Conservation (phyloP, 129 eudicot species). For the Helianthus annuus region HanXRQr2.0-SUNRISE NC_035446.2:93945699-93946198, state of each 20-base stretch:
- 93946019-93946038: neutral
- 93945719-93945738: neutral
- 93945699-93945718: neutral
- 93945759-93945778: conserved; percentile 14
- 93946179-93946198: neutral
- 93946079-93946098: neutral
- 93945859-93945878: too few species aligned
- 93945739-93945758: neutral
- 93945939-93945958: neutral
- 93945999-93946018: neutral
- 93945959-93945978: neutral
- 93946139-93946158: neutral
- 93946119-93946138: neutral
- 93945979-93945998: neutral
- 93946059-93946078: neutral
- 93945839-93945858: neutral
- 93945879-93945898: too few species aligned
- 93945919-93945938: too few species aligned
- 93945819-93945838: neutral
- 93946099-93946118: neutral
- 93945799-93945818: neutral
- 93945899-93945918: too few species aligned
- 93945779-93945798: neutral
- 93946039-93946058: neutral
- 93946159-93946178: neutral